A percentile compares a stretch with the other conserved stretches of the same genome.
These are phyloP conservation scores for Candida oleophila DNA, from an alignment of 805 yeast genomes.

Conservation along the genomic window DNA sequence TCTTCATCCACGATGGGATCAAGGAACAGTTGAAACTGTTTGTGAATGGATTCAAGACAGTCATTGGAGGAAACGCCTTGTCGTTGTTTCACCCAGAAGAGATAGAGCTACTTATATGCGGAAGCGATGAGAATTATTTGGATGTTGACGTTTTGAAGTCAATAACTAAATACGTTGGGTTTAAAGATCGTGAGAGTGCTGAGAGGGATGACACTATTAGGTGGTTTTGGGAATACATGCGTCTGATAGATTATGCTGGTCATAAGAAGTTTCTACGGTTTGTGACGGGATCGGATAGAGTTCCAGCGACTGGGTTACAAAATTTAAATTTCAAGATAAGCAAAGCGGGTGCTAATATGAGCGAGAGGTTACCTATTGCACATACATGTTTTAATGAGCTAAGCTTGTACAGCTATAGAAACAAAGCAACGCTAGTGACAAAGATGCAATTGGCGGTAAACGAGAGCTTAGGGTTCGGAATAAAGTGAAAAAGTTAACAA, in stretches of 20 bases:
- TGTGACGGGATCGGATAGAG: constrained; percentile 86
- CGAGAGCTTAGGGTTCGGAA: constrained; percentile 86
- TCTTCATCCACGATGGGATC: constrained; percentile 57
- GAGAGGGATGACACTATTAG: constrained; percentile 40
- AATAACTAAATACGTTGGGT: constrained; percentile 73
- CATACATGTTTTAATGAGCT: constrained; percentile 96
- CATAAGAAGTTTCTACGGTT: constrained; percentile 70
- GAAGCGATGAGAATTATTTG: constrained; percentile 62
- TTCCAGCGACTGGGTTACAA: constrained; percentile 90
- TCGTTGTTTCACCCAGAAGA: constrained; percentile 79
- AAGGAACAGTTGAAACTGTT: constrained; percentile 56
- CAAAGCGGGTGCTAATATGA: constrained; percentile 34
- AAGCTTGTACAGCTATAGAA: constrained; percentile 65
- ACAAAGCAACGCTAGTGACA: constrained; percentile 49
- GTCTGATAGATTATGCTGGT: constrained; percentile 37
- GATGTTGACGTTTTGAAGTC: constrained; percentile 68
- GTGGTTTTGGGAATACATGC: constrained; percentile 90
- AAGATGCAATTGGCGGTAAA: constrained; percentile 70
- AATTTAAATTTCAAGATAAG: constrained; percentile 73
- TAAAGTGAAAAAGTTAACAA: constrained; percentile 38
- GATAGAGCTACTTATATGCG: constrained; percentile 74
- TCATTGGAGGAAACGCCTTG: constrained; percentile 79
- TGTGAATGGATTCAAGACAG: constrained; percentile 67
- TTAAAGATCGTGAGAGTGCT: constrained; percentile 43
- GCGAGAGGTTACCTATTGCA: constrained; percentile 69